Conservation (phyloP, 2,329 filamentous ascomycete genomes). For the Phoma herbarum region DNA sequence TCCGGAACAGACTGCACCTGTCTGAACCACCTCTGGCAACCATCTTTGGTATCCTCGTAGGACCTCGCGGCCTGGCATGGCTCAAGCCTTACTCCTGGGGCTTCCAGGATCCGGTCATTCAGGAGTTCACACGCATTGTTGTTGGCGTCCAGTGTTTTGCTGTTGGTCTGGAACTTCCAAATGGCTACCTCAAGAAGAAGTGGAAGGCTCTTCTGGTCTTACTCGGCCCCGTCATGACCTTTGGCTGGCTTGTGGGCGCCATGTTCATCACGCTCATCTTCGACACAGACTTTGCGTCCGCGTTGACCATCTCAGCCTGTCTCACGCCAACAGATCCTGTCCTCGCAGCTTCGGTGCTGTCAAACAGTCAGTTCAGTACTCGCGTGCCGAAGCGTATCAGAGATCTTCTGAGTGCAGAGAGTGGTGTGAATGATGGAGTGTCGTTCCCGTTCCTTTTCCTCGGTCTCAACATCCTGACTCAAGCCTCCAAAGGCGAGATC, state of each 20-base stretch:
- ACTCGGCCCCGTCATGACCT: constrained; percentile 62
- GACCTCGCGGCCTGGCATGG: constrained; percentile 52
- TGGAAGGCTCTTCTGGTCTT: constrained; percentile 61
- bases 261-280: constrained; percentile 59
- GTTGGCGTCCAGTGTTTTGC: constrained; percentile 56
- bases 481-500: constrained; percentile 50
- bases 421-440: constrained; percentile 65
- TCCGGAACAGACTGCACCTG: constrained; percentile 59
- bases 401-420: constrained; percentile 63
- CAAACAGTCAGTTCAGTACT: constrained; percentile 62
- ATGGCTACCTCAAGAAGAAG: constrained; percentile 59
- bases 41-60: constrained; percentile 56
- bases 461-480: constrained; percentile 58
- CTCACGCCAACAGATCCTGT: constrained; percentile 67
- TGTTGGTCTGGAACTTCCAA: constrained; percentile 51
- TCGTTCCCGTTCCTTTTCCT: constrained; percentile 66
- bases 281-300: constrained; percentile 55
- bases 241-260: constrained; percentile 59
- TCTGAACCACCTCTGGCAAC: constrained; percentile 60
- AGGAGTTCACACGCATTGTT: constrained; percentile 56
- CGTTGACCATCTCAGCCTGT: constrained; percentile 63
- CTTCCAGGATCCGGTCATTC: constrained; percentile 53
- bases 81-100: constrained; percentile 55
- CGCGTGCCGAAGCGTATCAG: constrained; percentile 62
- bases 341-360: constrained; percentile 62